A percentile compares a stretch with the other conserved stretches of the same genome.
phyloP scores from a whole-genome alignment of 352 stramenopile species.

The Blastocystis sp. region DNA sequence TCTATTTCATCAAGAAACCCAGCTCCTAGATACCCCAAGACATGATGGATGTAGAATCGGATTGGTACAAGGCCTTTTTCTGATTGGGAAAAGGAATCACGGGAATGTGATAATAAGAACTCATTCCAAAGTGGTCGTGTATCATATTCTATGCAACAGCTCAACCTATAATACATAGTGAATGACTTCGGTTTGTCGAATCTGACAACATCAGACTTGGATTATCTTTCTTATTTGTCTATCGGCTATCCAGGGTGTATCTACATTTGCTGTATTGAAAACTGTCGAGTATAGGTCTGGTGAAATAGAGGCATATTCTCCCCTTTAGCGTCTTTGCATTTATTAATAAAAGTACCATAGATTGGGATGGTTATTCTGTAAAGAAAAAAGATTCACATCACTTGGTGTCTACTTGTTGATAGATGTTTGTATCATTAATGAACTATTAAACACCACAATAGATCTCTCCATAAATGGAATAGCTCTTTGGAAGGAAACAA shows the following conservation, averaged over 20 bases:
- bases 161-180: neutral
- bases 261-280: neutral
- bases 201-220: too few relatives aligned
- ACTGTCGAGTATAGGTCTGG: neutral
- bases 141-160: neutral
- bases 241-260: neutral
- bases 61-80: too few relatives aligned
- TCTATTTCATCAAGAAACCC: neutral
- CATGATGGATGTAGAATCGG: constrained; percentile 2
- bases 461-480: neutral
- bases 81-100: too few relatives aligned
- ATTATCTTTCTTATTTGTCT: too few relatives aligned
- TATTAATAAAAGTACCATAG: neutral
- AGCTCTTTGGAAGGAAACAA: neutral
- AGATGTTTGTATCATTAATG: neutral
- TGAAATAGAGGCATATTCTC: neutral
- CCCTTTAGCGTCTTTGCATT: neutral
- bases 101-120: too few relatives aligned
- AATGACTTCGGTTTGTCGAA: neutral
- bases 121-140: neutral
- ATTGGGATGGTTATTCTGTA: neutral
- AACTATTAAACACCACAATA: neutral
- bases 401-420: neutral
- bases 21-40: constrained; percentile 16
- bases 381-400: neutral